Evolutionary conservation across 2,329 filamentous ascomycete species (phyloP).

Genomic region (Monosporascus sp.): DNA sequence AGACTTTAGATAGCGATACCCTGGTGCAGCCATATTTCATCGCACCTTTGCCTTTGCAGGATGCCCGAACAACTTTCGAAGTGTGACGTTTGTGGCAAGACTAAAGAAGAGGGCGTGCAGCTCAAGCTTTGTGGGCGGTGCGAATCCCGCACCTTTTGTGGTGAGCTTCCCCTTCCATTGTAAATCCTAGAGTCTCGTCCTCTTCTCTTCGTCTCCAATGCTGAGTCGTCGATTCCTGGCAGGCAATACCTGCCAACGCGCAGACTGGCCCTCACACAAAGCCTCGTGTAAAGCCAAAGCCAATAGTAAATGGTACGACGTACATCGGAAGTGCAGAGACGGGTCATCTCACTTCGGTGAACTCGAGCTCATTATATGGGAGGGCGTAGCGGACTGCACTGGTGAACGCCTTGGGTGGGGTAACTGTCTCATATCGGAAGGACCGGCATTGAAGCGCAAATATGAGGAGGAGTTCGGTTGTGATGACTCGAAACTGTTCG

Average conservation of each 20-base stretch:
- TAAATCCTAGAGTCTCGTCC: no score
- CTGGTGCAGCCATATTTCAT: no score
- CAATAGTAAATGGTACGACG: constrained; percentile 2
- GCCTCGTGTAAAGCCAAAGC: background rate
- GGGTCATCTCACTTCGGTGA: constrained; percentile 4
- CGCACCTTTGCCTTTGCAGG: no score
- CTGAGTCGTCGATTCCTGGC: no score
- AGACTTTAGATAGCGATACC: no score
- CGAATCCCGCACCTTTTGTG: background rate
- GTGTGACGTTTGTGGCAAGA: constrained; percentile 1
- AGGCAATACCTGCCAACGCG: background rate
- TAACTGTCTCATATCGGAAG: background rate
- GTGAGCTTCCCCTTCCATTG: background rate
- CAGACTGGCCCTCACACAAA: constrained; percentile 1
- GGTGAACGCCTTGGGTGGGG: constrained; percentile 1
- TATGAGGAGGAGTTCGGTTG: constrained; percentile 2
- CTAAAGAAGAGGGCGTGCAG: background rate
- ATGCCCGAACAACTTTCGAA: background rate
- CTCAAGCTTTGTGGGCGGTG: background rate
- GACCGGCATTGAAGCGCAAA: background rate
- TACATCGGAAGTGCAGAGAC: constrained; percentile 1
- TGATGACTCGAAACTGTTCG: background rate
- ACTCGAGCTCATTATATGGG: constrained; percentile 7
- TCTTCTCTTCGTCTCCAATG: no score
- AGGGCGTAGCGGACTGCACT: background rate